A percentile compares a stretch with the other conserved stretches of the same genome.
Evolutionary conservation across 2,329 filamentous ascomycete genomes (phyloP).

Genomic region (Venturia pyrina): DNA sequence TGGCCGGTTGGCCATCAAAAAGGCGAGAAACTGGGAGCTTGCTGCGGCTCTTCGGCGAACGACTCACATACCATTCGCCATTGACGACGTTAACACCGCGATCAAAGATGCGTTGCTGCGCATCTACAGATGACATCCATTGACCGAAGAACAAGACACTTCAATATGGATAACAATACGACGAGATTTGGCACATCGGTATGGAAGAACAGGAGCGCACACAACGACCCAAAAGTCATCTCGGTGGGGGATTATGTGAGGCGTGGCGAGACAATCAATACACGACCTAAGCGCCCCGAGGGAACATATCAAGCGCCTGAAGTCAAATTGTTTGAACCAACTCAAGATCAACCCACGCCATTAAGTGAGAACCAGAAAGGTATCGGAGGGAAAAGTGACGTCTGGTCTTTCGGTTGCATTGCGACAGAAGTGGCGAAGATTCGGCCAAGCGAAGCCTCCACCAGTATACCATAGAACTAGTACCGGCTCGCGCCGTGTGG

Average conservation of each 20-base stretch:
- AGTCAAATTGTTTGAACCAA: neutral
- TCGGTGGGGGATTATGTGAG: neutral
- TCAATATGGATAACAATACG: too few relatives aligned
- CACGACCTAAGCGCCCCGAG: neutral
- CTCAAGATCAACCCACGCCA: neutral
- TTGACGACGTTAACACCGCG: too few relatives aligned
- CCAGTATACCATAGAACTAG: too few relatives aligned
- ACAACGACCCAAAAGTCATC: neutral
- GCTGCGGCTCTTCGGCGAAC: neutral
- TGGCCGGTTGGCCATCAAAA: neutral
- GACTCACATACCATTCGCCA: neutral
- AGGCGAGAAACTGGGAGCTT: neutral
- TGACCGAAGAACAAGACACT: too few relatives aligned
- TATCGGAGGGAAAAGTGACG: neutral
- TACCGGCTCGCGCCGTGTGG: neutral
- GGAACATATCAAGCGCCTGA: neutral
- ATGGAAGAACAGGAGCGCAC: neutral
- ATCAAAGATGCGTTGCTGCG: too few relatives aligned
- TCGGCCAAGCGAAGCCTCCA: neutral
- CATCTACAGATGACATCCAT: too few relatives aligned
- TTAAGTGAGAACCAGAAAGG: neutral
- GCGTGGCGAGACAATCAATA: neutral
- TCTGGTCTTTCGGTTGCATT: slow-evolving; percentile 4
- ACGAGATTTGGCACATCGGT: neutral
- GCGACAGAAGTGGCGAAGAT: neutral